Evolutionary conservation across 305 asterid genomes (phyloP), one percentile per base, ranked within the genome.

Genomic region (Fraxinus velutina): DNA sequence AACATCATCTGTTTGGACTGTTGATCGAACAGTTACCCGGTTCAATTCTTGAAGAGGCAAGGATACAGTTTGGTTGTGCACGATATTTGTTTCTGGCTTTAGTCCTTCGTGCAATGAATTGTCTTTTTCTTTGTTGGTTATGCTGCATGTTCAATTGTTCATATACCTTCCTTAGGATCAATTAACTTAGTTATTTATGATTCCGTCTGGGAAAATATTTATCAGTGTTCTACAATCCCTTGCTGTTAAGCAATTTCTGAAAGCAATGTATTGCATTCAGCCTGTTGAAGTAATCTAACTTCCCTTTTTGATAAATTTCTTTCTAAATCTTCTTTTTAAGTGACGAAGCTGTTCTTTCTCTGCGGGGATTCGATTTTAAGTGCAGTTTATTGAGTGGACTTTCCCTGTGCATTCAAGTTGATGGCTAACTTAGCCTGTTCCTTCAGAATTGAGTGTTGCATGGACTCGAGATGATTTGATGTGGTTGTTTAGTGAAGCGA

Each of bases 131-230:
- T 52, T 52, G 64, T 15, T 17, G 21, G 64, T 52, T 47, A 5
- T 47, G 64, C 24, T 52, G 22, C 22, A 5, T 15, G 22, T 52
- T n/a, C 22, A 52, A n/a, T 5, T 52, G 22, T 52, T 52, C 9
- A n/a, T 94, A 83, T 97, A 94, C 9, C 1, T 55, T 19, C 27
- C 7, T 17, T 42, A n/a, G 66, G 27, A 55, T 52, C 22, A 52
- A n/a, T n/a, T 17, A 17, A 57, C 24, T 57, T 21, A 27, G 72
- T 29, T 39, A 39, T 1, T 42, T 2, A 42, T 42, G 52, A 42
- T 42, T 42, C n/a, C 15, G 15, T 10, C 52, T 42, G n/a, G 52
- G 4, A 42, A 13, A 64, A 64, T 64, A 10, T 24, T 3, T 22
- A 0, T 9, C 73, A 22, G 6, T 2, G 29, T 64, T 10, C 34